Base-by-base conservation (phyloP, 73 alveolate species). In the Stentor roeselii region DNA sequence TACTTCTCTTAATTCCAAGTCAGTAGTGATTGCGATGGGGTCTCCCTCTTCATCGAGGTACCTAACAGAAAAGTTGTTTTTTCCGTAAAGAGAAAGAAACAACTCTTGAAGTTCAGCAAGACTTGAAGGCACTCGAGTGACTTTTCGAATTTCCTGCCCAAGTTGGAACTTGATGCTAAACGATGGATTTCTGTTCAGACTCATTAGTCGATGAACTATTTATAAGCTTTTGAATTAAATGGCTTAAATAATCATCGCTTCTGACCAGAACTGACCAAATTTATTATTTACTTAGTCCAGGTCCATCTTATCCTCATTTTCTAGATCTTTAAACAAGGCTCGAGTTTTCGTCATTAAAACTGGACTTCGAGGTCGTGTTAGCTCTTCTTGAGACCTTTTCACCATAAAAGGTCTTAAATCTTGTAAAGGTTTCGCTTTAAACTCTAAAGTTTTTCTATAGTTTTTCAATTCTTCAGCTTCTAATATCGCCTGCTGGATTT, bases 31-130 rank as follows among this genome's bases (percentile, higher is more conserved):
- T 35, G 42, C 32, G 32, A 67, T 67, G 11, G 21, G 15, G 42
- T 67, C 82, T n/a, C 82, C 82, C 32, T 67, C 82, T 67, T 67
- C 82, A 31, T 67, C 82, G n/a, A 27, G 82, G 77, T 67, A 67
- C 31, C 31, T 67, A 31, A 67, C 82, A 27, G 15, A 31, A 31
- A 58, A 58, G 35, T 58, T n/a, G 27, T n/a, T 58, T n/a, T 58
- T 58, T 21, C 74, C 74, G 27, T 58, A 58, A 58, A 58, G 74
- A 31, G 74, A n/a, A n/a, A n/a, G 74, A n/a, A 58, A 31, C 35
- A 58, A n/a, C 27, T 58, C 74, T 31, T 58, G 74, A n/a, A 58
- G 15, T n/a, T 58, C 74, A 58, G 74, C 15, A n/a, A n/a, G 27
- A 21, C 35, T 21, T 58, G 15, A 31, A 58, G 74, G 74, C 35